Conservation (phyloP, 768 basidiomycete genomes). For the Boletellus ananas region DNA sequence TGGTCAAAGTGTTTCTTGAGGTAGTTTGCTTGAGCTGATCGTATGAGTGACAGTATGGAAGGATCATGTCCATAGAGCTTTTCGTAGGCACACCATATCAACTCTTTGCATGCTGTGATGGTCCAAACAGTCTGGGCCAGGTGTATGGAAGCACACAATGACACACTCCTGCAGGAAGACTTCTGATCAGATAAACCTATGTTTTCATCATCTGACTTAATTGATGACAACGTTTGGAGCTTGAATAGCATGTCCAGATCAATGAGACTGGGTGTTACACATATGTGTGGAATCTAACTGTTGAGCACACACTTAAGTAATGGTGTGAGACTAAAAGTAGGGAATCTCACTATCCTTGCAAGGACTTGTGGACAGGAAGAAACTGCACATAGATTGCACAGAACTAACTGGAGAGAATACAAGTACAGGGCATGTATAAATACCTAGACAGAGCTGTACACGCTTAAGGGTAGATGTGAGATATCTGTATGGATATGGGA, state of each 20-base stretch:
- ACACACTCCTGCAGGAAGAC: conserved; percentile 30
- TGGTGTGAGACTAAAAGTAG: no score
- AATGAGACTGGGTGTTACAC: conserved; percentile 14
- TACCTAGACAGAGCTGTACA: no score
- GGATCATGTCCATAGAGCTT: conserved; percentile 40
- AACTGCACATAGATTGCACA: no score
- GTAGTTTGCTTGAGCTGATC: conserved; percentile 32
- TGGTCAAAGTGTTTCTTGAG: conserved; percentile 19
- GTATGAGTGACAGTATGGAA: conserved; percentile 36
- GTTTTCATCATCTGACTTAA: conserved; percentile 28
- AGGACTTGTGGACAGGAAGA: no score
- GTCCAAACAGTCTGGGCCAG: conserved; percentile 55
- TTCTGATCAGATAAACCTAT: conserved; percentile 9
- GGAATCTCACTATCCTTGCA: no score
- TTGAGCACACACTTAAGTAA: no score
- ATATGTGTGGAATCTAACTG: no score
- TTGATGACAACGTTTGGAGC: conserved; percentile 26
- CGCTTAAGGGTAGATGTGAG: no score
- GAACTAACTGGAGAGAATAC: no score
- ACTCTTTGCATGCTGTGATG: conserved; percentile 62
- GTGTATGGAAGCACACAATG: conserved; percentile 59
- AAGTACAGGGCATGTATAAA: no score
- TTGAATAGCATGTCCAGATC: conserved; percentile 30
- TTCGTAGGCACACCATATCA: conserved; percentile 63
- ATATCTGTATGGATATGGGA: no score